A percentile compares a stretch with the other conserved stretches of the same genome.
Evolutionary conservation across 1,139 yeast species (phyloP).

Genomic region (Candida glucosophila): DNA sequence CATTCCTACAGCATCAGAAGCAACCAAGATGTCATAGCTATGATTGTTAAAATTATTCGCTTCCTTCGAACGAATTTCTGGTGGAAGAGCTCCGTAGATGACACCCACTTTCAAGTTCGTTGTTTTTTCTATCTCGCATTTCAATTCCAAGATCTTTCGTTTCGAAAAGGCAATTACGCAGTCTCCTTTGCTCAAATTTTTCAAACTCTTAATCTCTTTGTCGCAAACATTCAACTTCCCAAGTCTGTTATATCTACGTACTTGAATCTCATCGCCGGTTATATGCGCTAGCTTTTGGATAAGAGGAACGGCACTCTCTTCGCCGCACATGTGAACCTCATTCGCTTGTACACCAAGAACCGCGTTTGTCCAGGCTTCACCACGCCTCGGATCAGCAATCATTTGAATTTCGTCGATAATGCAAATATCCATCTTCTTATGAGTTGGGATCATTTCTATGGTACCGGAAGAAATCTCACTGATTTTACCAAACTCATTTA

Average conservation of each 20-base stretch:
- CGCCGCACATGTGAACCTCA: slow-evolving; percentile 91
- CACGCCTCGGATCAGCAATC: slow-evolving; percentile 74
- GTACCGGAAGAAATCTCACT: slow-evolving; percentile 83
- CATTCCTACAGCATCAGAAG: slow-evolving; percentile 98
- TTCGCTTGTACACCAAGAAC: slow-evolving; percentile 78
- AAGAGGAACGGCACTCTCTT: slow-evolving; percentile 67
- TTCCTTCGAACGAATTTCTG: slow-evolving; percentile 84
- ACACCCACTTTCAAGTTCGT: slow-evolving; percentile 74
- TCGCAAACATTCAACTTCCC: slow-evolving; percentile 60
- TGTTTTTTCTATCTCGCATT: slow-evolving; percentile 52
- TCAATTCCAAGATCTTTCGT: slow-evolving; percentile 53
- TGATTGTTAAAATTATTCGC: slow-evolving; percentile 73
- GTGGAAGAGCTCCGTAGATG: slow-evolving; percentile 92
- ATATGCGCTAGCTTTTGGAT: slow-evolving; percentile 47
- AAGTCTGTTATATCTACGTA: slow-evolving; percentile 64
- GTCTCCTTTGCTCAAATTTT: slow-evolving; percentile 57
- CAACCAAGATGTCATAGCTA: slow-evolving; percentile 70
- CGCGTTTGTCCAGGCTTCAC: slow-evolving; percentile 95
- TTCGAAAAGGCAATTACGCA: slow-evolving; percentile 87
- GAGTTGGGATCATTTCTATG: slow-evolving; percentile 80
- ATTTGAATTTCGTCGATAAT: slow-evolving; percentile 95
- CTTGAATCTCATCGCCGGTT: slow-evolving; percentile 73
- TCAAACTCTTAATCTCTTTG: slow-evolving; percentile 21
- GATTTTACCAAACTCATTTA: slow-evolving; percentile 59
- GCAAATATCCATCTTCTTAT: slow-evolving; percentile 68